Base-by-base conservation (phyloP, 495 filamentous ascomycete genomes). In the Aspergillus sparsus region DNA sequence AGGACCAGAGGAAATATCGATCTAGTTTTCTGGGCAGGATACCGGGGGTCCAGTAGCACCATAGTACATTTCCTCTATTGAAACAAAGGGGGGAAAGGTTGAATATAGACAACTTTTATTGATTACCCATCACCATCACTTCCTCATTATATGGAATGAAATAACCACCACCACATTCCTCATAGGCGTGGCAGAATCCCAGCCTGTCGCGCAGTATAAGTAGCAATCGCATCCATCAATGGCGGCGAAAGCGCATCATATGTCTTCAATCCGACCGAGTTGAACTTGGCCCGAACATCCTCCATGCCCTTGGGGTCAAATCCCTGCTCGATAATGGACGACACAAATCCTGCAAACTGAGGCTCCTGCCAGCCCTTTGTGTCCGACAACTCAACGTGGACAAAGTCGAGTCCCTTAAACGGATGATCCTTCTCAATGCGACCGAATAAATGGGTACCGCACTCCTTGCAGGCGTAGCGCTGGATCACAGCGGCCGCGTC, bases 371-470 rank as follows among this genome's bases (percentile, higher is more conserved):
- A 86, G 37, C 84, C 83, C 60, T 74, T 68, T 50, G 79, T 68
- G 34, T 80, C 71, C 18, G 80, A 82, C 46, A 87, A 63, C 66
- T 87, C 83, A 0, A 74, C 76, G 66, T 87, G 83, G 12, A 86
- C 82, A 70, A 86, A 86, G 63, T 84, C 83, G 13, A 86, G 71
- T 2, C 84, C 85, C 65, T 82, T 80, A 74, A 87, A 86, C 1
- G 84, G 71, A 65, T 87, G 85, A 2, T 83, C 79, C 54, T 72
- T 71, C 67, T 85, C 81, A 68, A 87, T 86, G 32, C 83, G 80
- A 5, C 85, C 83, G 66, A 74, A 86, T 62, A 86, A 41, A 65
- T 85, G 82, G 3, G 77, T 73, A 33, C 82, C 83, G 66, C 83
- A 86, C 27, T 73, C 69, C 35, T 68, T 72, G 76, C 85, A 86